Evolutionary conservation across 2,329 filamentous ascomycete species (phyloP), one percentile per base, ranked within the genome.

Genomic region (Colletotrichum plurivorum): DNA sequence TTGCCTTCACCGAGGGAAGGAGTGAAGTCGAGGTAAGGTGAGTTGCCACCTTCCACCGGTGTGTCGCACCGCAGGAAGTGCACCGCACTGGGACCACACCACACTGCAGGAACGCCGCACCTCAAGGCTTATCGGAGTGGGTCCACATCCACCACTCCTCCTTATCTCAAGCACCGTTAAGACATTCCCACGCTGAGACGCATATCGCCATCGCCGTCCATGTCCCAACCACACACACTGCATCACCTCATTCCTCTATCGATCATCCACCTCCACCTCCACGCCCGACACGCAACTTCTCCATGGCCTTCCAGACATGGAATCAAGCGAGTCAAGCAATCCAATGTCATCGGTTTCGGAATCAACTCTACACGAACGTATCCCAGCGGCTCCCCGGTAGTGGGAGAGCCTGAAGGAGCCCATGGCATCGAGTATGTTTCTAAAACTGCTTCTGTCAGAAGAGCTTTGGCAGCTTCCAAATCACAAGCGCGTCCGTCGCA

Each of bases 391-490:
- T 18, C 49, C 52, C 31, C 10, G 31, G 31, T 9, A 9, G 31
- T 36, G 31, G 31, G 31, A 36, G 51, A 43, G 27, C 12, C 31
- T 20, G 36, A 18, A 53, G 22, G 48, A 62, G 49, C 25, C 49
- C 25, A 54, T 16, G 15, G 57, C 41, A 39, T 67, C n/a, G 43
- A 62, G 41, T 20, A 46, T 58, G 63, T 52, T 70, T 70, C 55
- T 68, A 62, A 70, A 70, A 70, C 67, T 61, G 63, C 56, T 62
- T 68, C 67, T 63, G 67, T 70, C 63, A 70, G 67, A 67, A 67
- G 22, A 63, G 45, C 63, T 70, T 62, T 67, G 67, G 67, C 67
- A 67, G 63, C 67, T 70, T 67, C 57, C 63, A 68, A 67, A 62
- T 70, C 56, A 67, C 56, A 63, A 61, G 45, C 63, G 63, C 63